Percentiles rank a stretch among this genome's conserved stretches.
phyloP scores from a whole-genome alignment of 2,329 filamentous ascomycete species.

The Aspergillus quadricinctus region DNA sequence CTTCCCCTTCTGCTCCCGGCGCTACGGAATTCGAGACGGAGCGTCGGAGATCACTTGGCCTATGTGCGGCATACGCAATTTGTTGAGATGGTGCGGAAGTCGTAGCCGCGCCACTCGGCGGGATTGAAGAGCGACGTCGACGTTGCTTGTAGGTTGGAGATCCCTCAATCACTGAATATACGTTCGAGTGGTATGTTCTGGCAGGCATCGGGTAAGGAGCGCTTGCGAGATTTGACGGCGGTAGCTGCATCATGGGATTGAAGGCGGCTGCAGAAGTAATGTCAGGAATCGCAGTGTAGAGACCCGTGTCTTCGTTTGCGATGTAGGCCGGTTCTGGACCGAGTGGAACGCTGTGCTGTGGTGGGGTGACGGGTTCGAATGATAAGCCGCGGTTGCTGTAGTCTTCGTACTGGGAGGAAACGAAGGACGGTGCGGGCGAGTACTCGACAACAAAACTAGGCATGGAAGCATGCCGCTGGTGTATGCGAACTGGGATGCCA shows the following conservation, averaged over 20 bases:
- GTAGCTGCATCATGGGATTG: constrained; percentile 86
- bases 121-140: constrained; percentile 86
- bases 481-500: constrained; percentile 77
- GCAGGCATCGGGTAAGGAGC: constrained; percentile 71
- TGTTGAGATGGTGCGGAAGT: constrained; percentile 31
- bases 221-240: constrained; percentile 75
- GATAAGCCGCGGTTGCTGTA: constrained; percentile 95
- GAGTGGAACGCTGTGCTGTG: constrained; percentile 79
- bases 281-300: constrained; percentile 93
- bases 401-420: constrained; percentile 97
- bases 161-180: constrained; percentile 94
- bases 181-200: constrained; percentile 66
- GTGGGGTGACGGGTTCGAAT: constrained; percentile 93
- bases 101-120: constrained; percentile 63
- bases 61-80: constrained; percentile 60
- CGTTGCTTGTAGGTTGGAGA: constrained; percentile 99
- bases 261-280: constrained; percentile 69
- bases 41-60: constrained; percentile 83
- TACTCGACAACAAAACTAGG: constrained; percentile 89
- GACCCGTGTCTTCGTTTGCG: constrained; percentile 92
- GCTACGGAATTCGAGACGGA: constrained; percentile 86
- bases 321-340: constrained; percentile 92
- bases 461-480: constrained; percentile 97
- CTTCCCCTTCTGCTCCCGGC: constrained; percentile 74
- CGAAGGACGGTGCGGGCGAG: constrained; percentile 94